These are phyloP conservation scores for Nigrograna mackinnonii DNA, from an alignment of 2,329 filamentous ascomycete species.

Conservation along the genomic window DNA sequence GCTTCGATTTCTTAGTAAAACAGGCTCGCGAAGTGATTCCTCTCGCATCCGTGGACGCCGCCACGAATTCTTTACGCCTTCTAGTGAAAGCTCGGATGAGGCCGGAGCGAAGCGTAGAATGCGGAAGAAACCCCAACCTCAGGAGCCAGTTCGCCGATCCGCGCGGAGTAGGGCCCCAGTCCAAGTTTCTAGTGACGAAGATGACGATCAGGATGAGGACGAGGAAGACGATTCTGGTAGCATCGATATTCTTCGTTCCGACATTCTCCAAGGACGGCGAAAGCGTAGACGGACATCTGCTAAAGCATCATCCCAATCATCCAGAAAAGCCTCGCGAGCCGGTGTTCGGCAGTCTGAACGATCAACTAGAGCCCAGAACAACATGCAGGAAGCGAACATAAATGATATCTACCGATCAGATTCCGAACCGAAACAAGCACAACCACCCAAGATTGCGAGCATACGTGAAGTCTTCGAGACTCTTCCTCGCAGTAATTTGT, in stretches of 20 bases:
- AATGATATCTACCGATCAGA: conserved; percentile 60
- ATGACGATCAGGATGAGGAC: conserved; percentile 29
- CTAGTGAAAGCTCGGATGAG: conserved; percentile 23
- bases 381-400: conserved; percentile 60
- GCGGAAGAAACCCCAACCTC: conserved; percentile 15
- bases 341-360: conserved; percentile 50
- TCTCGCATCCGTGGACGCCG: conserved; percentile 19
- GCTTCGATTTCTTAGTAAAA: conserved; percentile 9
- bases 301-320: conserved; percentile 12
- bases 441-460: conserved; percentile 60
- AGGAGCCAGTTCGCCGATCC: conserved; percentile 33
- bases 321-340: conserved; percentile 19
- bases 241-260: conserved; percentile 44
- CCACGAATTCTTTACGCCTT: conserved; percentile 16
- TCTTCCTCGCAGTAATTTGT: conserved; percentile 64
- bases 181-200: too few relatives aligned
- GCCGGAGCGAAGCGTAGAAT: conserved; percentile 14
- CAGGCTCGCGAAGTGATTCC: conserved; percentile 7
- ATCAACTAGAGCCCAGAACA: conserved; percentile 48
- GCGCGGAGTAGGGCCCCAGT: conserved; percentile 17
- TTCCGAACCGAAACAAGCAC: conserved; percentile 39
- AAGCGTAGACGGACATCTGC: conserved; percentile 39
- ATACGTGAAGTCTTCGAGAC: conserved; percentile 73
- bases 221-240: conserved; percentile 28
- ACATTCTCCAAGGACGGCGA: conserved; percentile 37